These are phyloP conservation scores for Ophiostoma novo-ulmi DNA, from an alignment of 2,329 filamentous ascomycete genomes.

Conservation along the genomic window DNA sequence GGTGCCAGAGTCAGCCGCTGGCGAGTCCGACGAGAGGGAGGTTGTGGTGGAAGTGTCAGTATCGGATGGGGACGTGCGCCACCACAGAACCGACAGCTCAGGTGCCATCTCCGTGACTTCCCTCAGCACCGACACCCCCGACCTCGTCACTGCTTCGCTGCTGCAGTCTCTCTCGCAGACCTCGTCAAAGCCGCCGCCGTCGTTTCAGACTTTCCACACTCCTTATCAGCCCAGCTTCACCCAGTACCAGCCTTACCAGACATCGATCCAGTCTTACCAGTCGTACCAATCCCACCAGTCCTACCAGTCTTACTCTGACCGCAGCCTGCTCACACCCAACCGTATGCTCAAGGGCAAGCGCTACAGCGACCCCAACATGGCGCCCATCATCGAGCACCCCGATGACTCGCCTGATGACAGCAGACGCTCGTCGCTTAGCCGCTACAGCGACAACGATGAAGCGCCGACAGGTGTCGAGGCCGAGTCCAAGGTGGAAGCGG, in stretches of 20 bases:
- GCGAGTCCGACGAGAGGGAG: not conserved
- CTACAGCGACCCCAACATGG: conserved; percentile 24
- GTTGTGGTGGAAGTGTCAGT: not conserved
- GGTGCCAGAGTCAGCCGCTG: not conserved
- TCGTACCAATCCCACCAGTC: not conserved
- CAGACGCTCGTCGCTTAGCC: conserved; percentile 15
- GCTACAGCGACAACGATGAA: conserved; percentile 6
- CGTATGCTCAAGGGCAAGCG: conserved; percentile 22
- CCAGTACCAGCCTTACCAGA: not conserved
- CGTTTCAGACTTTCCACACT: not conserved
- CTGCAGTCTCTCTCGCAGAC: conserved; percentile 21
- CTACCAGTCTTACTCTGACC: not conserved
- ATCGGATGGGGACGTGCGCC: not conserved
- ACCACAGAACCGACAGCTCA: not conserved
- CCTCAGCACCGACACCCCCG: conserved; percentile 15
- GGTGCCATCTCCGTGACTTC: not conserved
- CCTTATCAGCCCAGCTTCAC: not conserved
- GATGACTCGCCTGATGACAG: conserved; percentile 18
- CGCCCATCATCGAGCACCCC: conserved; percentile 25
- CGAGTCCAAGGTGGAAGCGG: not conserved
- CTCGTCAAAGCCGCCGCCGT: conserved; percentile 15
- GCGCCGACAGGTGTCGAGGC: not conserved
- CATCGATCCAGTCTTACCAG: not conserved
- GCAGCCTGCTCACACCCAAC: conserved; percentile 13
- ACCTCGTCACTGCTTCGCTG: conserved; percentile 15